These are phyloP conservation scores for Cryomyces antarcticus DNA, from an alignment of 495 filamentous ascomycete genomes.

Conservation along the genomic window DNA sequence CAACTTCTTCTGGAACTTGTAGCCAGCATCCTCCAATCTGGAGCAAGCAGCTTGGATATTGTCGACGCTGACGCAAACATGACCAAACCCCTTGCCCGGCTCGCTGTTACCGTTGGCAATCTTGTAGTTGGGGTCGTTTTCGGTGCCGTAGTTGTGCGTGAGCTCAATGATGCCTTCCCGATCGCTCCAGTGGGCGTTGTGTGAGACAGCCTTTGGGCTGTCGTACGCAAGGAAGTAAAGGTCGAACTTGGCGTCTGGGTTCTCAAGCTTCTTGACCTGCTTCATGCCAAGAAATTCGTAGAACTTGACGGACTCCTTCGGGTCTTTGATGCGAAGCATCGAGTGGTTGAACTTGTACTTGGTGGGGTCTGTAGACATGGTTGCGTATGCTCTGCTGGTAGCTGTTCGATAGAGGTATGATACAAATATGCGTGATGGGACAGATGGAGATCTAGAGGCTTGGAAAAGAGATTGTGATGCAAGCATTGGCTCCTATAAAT, in stretches of 20 bases:
- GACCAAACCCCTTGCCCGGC: conserved; percentile 73
- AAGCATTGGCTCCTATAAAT: too few species aligned
- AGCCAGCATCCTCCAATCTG: conserved; percentile 72
- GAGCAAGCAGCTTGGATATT: conserved; percentile 78
- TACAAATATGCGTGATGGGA: too few species aligned
- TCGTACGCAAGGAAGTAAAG: conserved; percentile 74
- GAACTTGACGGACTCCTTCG: conserved; percentile 78
- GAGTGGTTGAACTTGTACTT: conserved; percentile 77
- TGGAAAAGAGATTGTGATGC: too few species aligned
- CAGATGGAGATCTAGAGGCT: too few species aligned
- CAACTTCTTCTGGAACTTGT: conserved; percentile 85
- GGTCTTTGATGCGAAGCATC: conserved; percentile 86
- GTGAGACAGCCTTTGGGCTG: conserved; percentile 35
- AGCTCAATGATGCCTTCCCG: conserved; percentile 82
- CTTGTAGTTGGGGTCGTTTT: conserved; percentile 63
- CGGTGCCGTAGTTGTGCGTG: conserved; percentile 93
- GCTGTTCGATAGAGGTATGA: too few species aligned
- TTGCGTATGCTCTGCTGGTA: conserved; percentile 21
- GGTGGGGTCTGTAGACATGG: conserved; percentile 58
- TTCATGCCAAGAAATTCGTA: conserved; percentile 87
- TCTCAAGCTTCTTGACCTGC: conserved; percentile 53
- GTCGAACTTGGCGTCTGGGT: conserved; percentile 69
- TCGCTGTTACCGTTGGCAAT: conserved; percentile 79
- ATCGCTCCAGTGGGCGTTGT: conserved; percentile 49
- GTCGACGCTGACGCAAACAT: conserved; percentile 73